phyloP scores from a whole-genome alignment of 345 rosid species.

The Pelargonium nanum region DNA sequence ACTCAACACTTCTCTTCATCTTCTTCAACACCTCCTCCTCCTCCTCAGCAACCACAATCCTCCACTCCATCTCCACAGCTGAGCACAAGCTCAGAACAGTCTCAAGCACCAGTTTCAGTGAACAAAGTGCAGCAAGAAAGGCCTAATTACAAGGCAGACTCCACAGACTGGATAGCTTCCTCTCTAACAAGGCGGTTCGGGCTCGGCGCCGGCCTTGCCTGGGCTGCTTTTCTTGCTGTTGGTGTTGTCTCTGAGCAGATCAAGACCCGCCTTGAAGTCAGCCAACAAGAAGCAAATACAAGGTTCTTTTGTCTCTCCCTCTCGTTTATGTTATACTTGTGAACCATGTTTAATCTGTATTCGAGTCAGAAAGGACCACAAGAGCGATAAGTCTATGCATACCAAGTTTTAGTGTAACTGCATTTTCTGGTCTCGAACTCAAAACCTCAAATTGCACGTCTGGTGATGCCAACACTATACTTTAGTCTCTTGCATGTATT shows the following conservation, averaged over 20 bases:
- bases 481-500: too few relatives aligned
- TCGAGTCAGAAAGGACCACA: too few relatives aligned
- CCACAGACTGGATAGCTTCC: slow-evolving; percentile 88
- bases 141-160: slow-evolving; percentile 32
- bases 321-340: neutral
- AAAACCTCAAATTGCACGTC: too few relatives aligned
- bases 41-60: neutral
- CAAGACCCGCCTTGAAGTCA: slow-evolving; percentile 73
- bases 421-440: too few relatives aligned
- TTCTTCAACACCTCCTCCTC: neutral
- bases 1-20: neutral
- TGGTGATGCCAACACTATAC: too few relatives aligned
- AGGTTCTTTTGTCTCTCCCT: slow-evolving; percentile 31
- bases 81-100: neutral
- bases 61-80: too few relatives aligned
- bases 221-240: slow-evolving; percentile 72
- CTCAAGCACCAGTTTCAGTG: neutral
- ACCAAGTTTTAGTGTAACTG: too few relatives aligned
- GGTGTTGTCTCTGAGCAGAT: slow-evolving; percentile 87
- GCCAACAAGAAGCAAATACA: slow-evolving; percentile 66
- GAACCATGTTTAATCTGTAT: too few relatives aligned
- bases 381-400: too few relatives aligned
- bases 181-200: slow-evolving; percentile 77
- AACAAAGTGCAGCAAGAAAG: too few relatives aligned
- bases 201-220: slow-evolving; percentile 81